Percentiles rank a stretch among this genome's conserved stretches.
Evolutionary conservation across 371 early-diverging fungal genomes (phyloP).

Genomic region (Lichtheimia ornata): DNA sequence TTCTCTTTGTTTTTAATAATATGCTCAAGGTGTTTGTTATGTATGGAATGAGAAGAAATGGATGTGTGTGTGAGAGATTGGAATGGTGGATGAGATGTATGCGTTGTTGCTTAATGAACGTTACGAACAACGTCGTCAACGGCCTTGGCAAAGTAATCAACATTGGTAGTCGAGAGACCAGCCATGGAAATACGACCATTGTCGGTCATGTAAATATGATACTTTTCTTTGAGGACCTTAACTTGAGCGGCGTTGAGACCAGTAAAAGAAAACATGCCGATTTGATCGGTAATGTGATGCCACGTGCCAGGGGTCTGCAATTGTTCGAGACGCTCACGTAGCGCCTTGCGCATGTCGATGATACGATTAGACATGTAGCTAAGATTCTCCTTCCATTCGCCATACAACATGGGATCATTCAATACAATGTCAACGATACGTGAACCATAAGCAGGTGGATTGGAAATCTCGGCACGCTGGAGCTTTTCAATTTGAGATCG

Average conservation of each 20-base stretch:
- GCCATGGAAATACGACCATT: conserved; percentile 96
- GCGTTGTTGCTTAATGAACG: conserved; percentile 9
- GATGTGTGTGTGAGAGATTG: no score
- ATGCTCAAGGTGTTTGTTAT: no score
- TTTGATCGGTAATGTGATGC: conserved; percentile 92
- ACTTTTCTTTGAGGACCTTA: conserved; percentile 72
- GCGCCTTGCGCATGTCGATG: conserved; percentile 77
- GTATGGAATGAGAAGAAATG: no score
- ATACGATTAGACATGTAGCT: conserved; percentile 88
- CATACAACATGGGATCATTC: conserved; percentile 70
- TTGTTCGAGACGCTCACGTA: conserved; percentile 60
- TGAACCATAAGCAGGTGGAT: conserved; percentile 89
- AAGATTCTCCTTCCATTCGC: conserved; percentile 83
- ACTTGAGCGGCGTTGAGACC: conserved; percentile 79
- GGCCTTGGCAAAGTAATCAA: conserved; percentile 82
- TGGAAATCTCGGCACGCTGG: conserved; percentile 85
- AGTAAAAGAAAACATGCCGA: conserved; percentile 97
- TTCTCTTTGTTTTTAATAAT: no score
- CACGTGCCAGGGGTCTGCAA: conserved; percentile 90
- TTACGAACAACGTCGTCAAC: conserved; percentile 75
- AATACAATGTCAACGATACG: conserved; percentile 82
- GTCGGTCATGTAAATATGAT: conserved; percentile 90
- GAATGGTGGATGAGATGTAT: no score
- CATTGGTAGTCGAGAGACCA: conserved; percentile 82
- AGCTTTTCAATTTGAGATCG: conserved; percentile 81